These are phyloP conservation scores for Rhinocladiella similis DNA, from an alignment of 2,329 filamentous ascomycete species.

Conservation along the genomic window DNA sequence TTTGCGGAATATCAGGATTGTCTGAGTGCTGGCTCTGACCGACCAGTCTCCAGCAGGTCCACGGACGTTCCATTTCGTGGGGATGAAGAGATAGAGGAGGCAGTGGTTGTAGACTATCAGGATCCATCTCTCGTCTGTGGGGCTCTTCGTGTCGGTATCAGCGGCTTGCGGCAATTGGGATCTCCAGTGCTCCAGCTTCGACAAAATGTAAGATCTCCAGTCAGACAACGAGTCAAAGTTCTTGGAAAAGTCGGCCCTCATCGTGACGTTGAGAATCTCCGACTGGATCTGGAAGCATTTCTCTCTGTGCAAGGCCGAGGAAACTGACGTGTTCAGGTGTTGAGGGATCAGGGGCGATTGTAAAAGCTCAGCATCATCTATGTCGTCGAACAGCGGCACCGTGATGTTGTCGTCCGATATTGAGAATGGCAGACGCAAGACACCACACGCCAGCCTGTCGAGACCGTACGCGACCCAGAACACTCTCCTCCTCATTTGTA, in stretches of 20 bases:
- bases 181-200: conserved; percentile 6
- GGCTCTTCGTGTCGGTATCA: background rate
- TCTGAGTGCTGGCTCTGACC: conserved; percentile 2
- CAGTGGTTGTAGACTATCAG: conserved; percentile 11
- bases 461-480: conserved; percentile 35
- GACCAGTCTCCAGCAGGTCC: conserved; percentile 8
- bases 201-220: conserved; percentile 6
- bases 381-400: conserved; percentile 5
- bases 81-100: conserved; percentile 3
- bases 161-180: background rate
- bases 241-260: conserved; percentile 7
- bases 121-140: conserved; percentile 10
- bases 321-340: background rate
- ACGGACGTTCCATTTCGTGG: conserved; percentile 5
- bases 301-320: conserved; percentile 7
- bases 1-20: conserved; percentile 8
- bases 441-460: conserved; percentile 39
- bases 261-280: conserved; percentile 7
- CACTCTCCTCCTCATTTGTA: conserved; percentile 30
- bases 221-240: conserved; percentile 8
- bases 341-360: background rate
- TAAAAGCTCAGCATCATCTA: conserved; percentile 1
- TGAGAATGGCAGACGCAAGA: conserved; percentile 32
- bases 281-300: conserved; percentile 8
- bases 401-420: conserved; percentile 10